Conservation (phyloP, 2,329 filamentous ascomycete species). For the Bipolaris cookei region DNA sequence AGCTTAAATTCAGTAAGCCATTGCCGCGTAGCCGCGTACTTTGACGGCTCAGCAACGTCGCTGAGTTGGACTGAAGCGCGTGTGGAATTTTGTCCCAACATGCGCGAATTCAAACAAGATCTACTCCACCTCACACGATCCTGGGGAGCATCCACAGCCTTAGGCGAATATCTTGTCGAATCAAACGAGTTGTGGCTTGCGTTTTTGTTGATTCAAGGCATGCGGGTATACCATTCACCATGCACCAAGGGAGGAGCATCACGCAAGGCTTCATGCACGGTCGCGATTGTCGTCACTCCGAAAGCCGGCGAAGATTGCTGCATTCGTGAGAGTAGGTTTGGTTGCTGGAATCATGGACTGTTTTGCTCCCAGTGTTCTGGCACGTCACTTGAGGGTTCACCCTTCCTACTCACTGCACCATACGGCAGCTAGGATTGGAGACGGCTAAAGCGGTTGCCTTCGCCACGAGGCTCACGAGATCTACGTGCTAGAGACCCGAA, state of each 20-base stretch:
- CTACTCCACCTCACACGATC: neutral
- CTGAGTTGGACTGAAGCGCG: conserved; percentile 4
- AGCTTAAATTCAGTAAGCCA: conserved; percentile 9
- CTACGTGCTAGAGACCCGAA: conserved; percentile 1
- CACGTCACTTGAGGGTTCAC: neutral
- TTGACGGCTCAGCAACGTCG: conserved; percentile 3
- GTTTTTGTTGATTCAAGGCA: neutral
- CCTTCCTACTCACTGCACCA: neutral
- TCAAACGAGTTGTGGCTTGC: neutral
- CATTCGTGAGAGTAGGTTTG: neutral
- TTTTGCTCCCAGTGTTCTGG: neutral
- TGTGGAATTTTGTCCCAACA: conserved; percentile 13
- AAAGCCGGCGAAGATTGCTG: neutral
- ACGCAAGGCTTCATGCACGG: neutral
- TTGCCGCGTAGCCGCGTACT: conserved; percentile 5
- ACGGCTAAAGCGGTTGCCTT: no score
- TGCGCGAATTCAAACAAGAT: neutral
- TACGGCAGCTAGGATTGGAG: no score
- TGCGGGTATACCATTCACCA: neutral
- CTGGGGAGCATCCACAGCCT: neutral
- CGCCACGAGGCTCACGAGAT: neutral
- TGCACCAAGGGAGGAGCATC: neutral
- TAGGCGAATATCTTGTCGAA: neutral
- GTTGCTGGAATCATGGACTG: neutral
- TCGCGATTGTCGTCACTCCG: neutral